Evolutionary conservation across 352 stramenopile genomes (phyloP), one percentile per base, ranked within the genome.

Genomic region (Phytophthora brassicae): DNA sequence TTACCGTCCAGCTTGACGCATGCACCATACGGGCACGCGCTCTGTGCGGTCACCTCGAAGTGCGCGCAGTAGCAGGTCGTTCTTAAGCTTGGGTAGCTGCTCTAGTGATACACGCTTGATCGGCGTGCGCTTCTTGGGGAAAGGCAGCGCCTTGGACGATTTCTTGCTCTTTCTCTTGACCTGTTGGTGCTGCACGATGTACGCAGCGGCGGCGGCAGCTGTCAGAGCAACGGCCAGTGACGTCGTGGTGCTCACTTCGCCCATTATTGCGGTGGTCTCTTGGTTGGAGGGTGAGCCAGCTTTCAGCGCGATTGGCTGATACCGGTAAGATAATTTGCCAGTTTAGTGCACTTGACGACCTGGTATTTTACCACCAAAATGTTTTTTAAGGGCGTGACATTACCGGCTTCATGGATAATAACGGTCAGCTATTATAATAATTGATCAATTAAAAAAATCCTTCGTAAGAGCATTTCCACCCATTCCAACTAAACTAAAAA

Each of bases 1-100:
- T 52, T 91, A 97, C 69, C 97, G 83, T 64, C 97, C 97, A 22
- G 97, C 97, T 72, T 99, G 97, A 45, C 97, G 94, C 80, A 99
- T 99, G 56, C 98, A 91, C 97, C 97, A 99, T 55, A 99, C 88
- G 12, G 97, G 97, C 44, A 95, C 88, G 23, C 88, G 84, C 74
- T 97, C 90, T 9, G 90, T 96, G 48, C 76, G 81, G 58, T 98
- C 81, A 56, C 92, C 89, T 51, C 75, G 77, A 29, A 95, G 81
- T 47, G 90, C 90, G 26, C 89, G 87, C 33, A 97, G 60, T 43
- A 97, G 67, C 39, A 97, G 61, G 61, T 97, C 88, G 73, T 97
- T 97, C 69, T 96, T 94, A 56, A 96, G 74, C 66, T 83, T 81
- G n/a, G 86, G 85, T 56, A 94, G 66, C 33, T 88, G 66, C 41